A percentile compares a stretch with the other conserved stretches of the same genome.
Conservation (phyloP, 1,284 basidiomycete species). For the Salmacisia buchloeana region DNA sequence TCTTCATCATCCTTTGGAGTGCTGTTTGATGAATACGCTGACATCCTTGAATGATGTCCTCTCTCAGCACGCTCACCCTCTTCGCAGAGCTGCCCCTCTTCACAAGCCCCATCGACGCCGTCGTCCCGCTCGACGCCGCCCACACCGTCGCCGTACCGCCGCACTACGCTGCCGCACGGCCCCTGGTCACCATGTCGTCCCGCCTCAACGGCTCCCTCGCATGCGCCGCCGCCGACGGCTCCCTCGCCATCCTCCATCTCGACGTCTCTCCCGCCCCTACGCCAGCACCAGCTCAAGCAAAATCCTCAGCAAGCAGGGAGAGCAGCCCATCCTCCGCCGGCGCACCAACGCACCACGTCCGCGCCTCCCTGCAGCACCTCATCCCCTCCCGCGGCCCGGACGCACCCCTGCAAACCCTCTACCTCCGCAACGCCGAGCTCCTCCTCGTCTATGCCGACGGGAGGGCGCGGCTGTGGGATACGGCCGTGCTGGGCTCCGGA, state of each 20-base stretch:
- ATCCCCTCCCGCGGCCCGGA: slow-evolving; percentile 58
- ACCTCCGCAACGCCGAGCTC: slow-evolving; percentile 66
- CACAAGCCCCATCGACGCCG: slow-evolving; percentile 60
- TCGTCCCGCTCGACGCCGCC: slow-evolving; percentile 58
- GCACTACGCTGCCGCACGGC: not conserved
- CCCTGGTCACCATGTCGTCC: too few species aligned
- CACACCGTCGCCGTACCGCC: slow-evolving; percentile 42
- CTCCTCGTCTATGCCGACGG: slow-evolving; percentile 71
- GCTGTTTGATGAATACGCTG: slow-evolving; percentile 3
- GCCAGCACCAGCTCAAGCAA: not conserved
- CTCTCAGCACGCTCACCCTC: slow-evolving; percentile 61
- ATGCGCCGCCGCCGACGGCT: slow-evolving; percentile 72
- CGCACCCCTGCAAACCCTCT: slow-evolving; percentile 61
- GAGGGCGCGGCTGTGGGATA: slow-evolving; percentile 79
- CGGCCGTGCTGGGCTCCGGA: slow-evolving; percentile 35
- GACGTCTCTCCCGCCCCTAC: slow-evolving; percentile 58
- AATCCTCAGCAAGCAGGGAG: not conserved
- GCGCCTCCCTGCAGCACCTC: slow-evolving; percentile 8
- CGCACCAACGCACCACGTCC: slow-evolving; percentile 13
- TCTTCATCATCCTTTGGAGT: not conserved
- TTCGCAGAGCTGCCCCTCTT: slow-evolving; percentile 68
- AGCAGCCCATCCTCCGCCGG: not conserved
- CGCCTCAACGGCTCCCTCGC: slow-evolving; percentile 66
- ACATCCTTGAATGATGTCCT: not conserved
- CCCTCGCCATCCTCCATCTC: slow-evolving; percentile 71